Conservation (phyloP, 2,329 filamentous ascomycete species). For the Monilinia fructigena region DNA sequence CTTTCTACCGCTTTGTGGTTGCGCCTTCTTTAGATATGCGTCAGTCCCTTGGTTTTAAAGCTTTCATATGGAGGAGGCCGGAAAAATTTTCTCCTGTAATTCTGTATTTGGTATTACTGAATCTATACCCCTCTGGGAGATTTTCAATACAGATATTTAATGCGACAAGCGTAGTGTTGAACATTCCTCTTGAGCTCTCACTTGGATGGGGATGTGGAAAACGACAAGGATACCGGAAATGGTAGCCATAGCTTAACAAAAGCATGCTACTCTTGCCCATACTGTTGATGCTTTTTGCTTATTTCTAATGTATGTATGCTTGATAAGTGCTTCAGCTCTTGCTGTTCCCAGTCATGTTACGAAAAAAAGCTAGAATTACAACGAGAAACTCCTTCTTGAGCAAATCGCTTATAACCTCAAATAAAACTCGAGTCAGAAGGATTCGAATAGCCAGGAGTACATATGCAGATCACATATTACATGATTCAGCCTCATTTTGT, state of each 20-base stretch:
- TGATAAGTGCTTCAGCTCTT: not conserved
- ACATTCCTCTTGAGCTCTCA: not conserved
- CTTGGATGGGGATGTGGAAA: not conserved
- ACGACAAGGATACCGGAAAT: not conserved
- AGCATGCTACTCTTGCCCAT: not conserved
- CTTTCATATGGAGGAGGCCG: not conserved
- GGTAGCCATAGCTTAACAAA: not conserved
- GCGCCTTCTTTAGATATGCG: not conserved
- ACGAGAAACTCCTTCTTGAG: not conserved
- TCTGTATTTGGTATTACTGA: not conserved
- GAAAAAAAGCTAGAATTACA: not conserved
- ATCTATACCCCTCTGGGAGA: not conserved
- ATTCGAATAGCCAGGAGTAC: not conserved
- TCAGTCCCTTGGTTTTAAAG: not conserved
- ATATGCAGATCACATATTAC: not conserved
- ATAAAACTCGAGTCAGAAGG: not conserved
- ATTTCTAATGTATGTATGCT: not conserved
- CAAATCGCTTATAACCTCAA: not conserved
- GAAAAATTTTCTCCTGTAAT: not conserved
- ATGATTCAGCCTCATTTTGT: not conserved
- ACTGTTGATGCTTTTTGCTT: not conserved
- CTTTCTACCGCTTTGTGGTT: not conserved
- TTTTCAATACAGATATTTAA: not conserved
- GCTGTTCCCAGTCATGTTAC: not conserved
- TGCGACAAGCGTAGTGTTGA: not conserved